Conservation (phyloP, 192 early-diverging fungal genomes). For the Gonapodya prolifera region DNA sequence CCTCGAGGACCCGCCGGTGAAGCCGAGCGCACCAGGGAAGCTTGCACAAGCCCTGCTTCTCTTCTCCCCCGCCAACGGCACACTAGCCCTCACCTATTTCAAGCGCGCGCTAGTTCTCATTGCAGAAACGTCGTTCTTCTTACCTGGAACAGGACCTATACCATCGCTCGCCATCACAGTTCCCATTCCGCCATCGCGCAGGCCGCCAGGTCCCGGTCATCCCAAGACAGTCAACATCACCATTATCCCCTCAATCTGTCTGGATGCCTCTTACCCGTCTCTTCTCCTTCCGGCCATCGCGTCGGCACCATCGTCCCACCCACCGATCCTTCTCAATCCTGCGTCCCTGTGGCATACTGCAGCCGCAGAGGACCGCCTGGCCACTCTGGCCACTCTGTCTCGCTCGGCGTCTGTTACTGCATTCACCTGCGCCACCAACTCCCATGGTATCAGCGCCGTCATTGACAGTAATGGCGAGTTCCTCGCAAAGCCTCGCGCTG, state of each 20-base stretch:
- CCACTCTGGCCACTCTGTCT: neutral
- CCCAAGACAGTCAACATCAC: neutral
- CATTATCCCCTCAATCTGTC: neutral
- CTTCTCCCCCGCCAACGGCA: neutral
- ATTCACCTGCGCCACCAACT: neutral
- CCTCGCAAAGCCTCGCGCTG: too few species aligned
- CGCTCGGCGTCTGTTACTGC: neutral
- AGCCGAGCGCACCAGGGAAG: neutral
- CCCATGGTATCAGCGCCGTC: neutral
- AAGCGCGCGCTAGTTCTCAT: neutral
- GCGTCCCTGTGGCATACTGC: neutral
- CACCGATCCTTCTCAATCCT: neutral
- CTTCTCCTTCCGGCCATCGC: neutral
- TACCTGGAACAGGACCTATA: neutral
- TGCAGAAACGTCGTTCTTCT: neutral
- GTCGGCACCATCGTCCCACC: neutral
- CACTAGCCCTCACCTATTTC: neutral
- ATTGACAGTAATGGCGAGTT: neutral
- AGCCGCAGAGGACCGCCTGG: neutral
- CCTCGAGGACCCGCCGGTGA: too few species aligned
- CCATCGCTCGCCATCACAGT: neutral
- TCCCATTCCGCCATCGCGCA: neutral
- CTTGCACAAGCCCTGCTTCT: neutral
- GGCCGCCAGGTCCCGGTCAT: neutral
- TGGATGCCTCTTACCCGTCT: neutral